These are phyloP conservation scores for Starmera quercuum DNA, from an alignment of 805 yeast genomes.

Conservation along the genomic window DNA sequence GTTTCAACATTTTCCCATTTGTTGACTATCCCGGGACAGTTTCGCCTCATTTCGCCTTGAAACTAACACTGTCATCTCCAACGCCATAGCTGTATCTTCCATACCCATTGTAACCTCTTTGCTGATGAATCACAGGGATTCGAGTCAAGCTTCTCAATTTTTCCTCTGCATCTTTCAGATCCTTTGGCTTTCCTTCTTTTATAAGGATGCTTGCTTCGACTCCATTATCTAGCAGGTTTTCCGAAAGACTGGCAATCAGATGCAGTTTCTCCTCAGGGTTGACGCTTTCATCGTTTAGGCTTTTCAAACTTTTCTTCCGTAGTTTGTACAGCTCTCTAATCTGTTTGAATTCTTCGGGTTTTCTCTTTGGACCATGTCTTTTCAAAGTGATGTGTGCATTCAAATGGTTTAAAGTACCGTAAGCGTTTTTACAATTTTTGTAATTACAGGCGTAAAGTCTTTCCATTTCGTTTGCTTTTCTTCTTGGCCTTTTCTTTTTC, in stretches of 20 bases:
- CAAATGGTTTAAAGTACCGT: constrained; percentile 53
- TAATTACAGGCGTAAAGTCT: constrained; percentile 43
- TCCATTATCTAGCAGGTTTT: constrained; percentile 5
- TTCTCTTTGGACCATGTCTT: constrained; percentile 45
- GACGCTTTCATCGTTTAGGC: constrained; percentile 1
- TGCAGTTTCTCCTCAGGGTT: constrained; percentile 7
- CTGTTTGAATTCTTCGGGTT: constrained; percentile 47
- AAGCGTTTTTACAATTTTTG: constrained; percentile 41
- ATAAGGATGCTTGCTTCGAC: not conserved
- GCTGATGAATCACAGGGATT: constrained; percentile 19
- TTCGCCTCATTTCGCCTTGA: too few relatives aligned
- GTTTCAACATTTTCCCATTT: too few relatives aligned
- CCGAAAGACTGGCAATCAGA: constrained; percentile 11
- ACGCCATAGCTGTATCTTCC: constrained; percentile 16
- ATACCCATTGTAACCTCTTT: constrained; percentile 21
- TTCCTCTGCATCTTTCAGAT: not conserved
- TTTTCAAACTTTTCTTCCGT: constrained; percentile 21
- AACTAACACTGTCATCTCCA: not conserved
- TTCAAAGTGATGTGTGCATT: constrained; percentile 49
- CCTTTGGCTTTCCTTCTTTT: not conserved
- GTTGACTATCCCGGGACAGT: too few relatives aligned
- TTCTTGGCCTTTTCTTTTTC: constrained; percentile 39
- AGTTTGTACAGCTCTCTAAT: constrained; percentile 37
- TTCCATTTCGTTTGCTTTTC: constrained; percentile 48
- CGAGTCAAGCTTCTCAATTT: constrained; percentile 3